phyloP scores from a whole-genome alignment of 78 protist genomes.

The slime mould (Dictyostelium discoideum) region DNA sequence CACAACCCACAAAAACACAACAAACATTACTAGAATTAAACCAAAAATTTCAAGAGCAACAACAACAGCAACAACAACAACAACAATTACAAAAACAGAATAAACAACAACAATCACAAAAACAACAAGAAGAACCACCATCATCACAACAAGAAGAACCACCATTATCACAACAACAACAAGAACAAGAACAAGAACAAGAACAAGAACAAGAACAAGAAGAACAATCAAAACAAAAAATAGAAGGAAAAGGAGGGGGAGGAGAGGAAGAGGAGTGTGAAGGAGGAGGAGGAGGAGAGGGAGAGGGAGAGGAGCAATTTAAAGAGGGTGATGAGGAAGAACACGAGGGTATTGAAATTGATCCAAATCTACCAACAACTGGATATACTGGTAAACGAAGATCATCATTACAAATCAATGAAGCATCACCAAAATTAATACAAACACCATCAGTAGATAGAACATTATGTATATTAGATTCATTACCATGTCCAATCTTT shows the following conservation, averaged over 20 bases:
- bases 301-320: not conserved
- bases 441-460: not conserved
- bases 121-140: not conserved
- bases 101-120: not conserved
- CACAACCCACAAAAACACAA: not conserved
- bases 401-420: conserved; percentile 21
- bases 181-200: not conserved
- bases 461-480: conserved; percentile 18
- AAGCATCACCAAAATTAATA: conserved; percentile 18
- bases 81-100: not conserved
- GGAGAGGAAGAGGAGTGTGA: not conserved
- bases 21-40: not conserved
- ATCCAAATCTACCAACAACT: not conserved
- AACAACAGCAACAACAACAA: not conserved
- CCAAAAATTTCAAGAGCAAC: not conserved
- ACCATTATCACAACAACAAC: not conserved
- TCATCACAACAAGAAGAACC: not conserved
- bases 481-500: conserved; percentile 13
- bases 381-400: conserved; percentile 3
- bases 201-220: not conserved
- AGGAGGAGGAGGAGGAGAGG: not conserved
- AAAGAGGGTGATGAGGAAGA: not conserved
- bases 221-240: not conserved
- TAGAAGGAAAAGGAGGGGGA: not conserved
- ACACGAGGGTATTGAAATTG: no score